Evolutionary conservation across 352 stramenopile genomes (phyloP), one percentile per base, ranked within the genome.

Genomic region (Phytopythium vexans): DNA sequence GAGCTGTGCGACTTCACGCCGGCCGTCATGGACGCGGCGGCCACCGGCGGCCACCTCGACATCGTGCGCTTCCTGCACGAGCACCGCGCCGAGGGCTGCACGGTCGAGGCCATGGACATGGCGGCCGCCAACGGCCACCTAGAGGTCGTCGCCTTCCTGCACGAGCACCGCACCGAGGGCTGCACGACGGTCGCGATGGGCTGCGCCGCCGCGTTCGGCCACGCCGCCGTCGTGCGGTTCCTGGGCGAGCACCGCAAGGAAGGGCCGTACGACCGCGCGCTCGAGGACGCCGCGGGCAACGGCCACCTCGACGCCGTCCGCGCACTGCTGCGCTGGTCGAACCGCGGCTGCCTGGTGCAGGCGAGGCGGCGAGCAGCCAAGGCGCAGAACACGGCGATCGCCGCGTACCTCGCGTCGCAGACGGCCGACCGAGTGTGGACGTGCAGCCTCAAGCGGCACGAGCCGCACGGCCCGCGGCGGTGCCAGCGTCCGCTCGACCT

Each of bases 261-360:
- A 66, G 64, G 64, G n/a, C 64, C 60, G 6, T 62, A 72, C 38
- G 60, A 58, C 8, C 56, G 60, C 34, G 64, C 64, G n/a, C 52
- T 72, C 15, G 64, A 72, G 14, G 64, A 72, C 38, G 64, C 64
- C 8, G 64, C 64, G 6, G 58, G 64, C 47, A 72, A 72, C 41
- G 64, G 64, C 27, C 60, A 72, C 21, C 44, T 69, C 8, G 40
- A 63, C 35, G 59, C 60, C 42, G 64, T 72, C 2, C 35, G 50
- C 14, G 16, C 64, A 14, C 36, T 72, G 44, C 61, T 62, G 31
- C 50, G 60, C 33, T 66, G 66, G 36, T 72, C 64, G 8, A 60
- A 21, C 0, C 56, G 56, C 51, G 64, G 60, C 5, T 72, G 64
- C 5, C 35, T 72, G 43, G 69, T 72, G n/a, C 64, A 72, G 41